Base-by-base conservation (phyloP, 1,284 basidiomycete species). In the Malassezia psittaci region DNA sequence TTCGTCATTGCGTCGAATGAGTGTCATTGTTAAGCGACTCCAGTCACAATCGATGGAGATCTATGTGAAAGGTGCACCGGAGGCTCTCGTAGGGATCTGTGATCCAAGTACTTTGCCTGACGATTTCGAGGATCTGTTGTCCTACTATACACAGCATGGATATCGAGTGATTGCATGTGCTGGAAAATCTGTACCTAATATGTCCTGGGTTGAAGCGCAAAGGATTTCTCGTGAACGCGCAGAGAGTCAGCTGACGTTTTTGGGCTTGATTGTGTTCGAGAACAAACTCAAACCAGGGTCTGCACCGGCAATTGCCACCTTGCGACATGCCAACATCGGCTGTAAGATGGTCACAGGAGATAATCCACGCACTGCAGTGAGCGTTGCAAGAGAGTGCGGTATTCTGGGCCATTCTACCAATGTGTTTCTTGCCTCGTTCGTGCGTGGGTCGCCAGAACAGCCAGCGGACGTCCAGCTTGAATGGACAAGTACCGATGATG, bases 281-380 rank as follows among this genome's bases (percentile, higher is more conserved):
- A 99, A 99, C 79, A 90, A 96, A 77, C 80, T 99, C 61, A 99
- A 99, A 75, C 83, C 87, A 5, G 90, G 87, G 9, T 96, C 94
- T 0, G 80, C 88, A 0, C 87, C 90, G 16, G 90, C 88, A 18
- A 96, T 99, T 55, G 86, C 88, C 60, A 85, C 85, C 0, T 81
- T 99, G 15, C 84, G 88, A 53, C 80, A 83, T 10, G 94, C 94
- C 0, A 89, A 96, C 77, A 80, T 99, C 39, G 86, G 88, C 9
- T 93, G 89, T 68, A 82, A 91, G 62, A 98, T 99, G 94, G 93
- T 96, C 54, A 98, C 94, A 0, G 94, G 94, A 9, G 94, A 99
- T 75, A 98, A 98, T 66, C 85, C 91, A 33, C 80, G 94, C 40
- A 99, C 94, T 1, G 94, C 94, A 2, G 88, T 96, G 67, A 91